A percentile compares a stretch with the other conserved stretches of the same genome.
phyloP scores from a whole-genome alignment of 2,329 filamentous ascomycete genomes.

The Bipolaris oryzae region DNA sequence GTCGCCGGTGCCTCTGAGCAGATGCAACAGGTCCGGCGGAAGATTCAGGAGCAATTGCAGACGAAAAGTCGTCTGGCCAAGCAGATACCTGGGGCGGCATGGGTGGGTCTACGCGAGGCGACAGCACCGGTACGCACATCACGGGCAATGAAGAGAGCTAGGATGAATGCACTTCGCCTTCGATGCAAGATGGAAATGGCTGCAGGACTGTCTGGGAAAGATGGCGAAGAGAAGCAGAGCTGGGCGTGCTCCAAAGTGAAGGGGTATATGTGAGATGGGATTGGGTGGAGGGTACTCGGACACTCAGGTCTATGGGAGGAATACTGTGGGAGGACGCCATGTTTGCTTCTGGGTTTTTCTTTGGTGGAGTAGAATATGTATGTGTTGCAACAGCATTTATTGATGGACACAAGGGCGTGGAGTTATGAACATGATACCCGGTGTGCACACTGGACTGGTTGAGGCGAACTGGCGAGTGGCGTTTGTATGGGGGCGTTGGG shows the following conservation, averaged over 20 bases:
- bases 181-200: conserved; percentile 35
- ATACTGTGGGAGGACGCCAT: background rate
- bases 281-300: background rate
- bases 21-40: conserved; percentile 15
- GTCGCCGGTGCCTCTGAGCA: conserved; percentile 5
- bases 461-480: conserved; percentile 8
- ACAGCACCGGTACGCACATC: conserved; percentile 39
- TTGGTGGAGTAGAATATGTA: conserved; percentile 28
- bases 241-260: conserved; percentile 30
- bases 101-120: conserved; percentile 28
- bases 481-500: conserved; percentile 6
- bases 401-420: conserved; percentile 9
- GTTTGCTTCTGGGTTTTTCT: conserved; percentile 7
- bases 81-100: conserved; percentile 28
- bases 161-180: conserved; percentile 38
- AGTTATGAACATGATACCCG: conserved; percentile 19
- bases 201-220: conserved; percentile 23
- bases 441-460: conserved; percentile 11
- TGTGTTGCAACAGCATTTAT: conserved; percentile 2
- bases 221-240: conserved; percentile 21
- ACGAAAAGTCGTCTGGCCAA: conserved; percentile 16
- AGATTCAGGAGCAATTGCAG: conserved; percentile 15
- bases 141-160: conserved; percentile 33
- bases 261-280: conserved; percentile 1
- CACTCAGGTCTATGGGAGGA: background rate